phyloP scores from a whole-genome alignment of 768 basidiomycete species.

The Lentinula aciculospora region DNA sequence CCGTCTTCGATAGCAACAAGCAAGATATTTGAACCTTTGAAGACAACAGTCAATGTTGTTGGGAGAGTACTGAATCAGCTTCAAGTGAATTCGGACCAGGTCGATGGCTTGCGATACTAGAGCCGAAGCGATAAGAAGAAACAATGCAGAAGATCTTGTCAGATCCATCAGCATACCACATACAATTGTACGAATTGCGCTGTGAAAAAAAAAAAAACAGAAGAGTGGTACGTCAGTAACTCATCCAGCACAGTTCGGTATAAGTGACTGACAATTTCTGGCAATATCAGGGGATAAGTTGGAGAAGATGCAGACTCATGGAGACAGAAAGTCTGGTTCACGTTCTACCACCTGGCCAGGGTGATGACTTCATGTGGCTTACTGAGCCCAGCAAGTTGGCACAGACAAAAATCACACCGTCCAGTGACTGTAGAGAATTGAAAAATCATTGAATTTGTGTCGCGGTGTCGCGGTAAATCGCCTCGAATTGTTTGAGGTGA shows the following conservation, averaged over 20 bases:
- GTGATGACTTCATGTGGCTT: neutral
- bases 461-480: conserved; percentile 2
- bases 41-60: neutral
- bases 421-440: neutral
- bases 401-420: neutral
- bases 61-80: too few species aligned
- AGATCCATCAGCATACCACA: neutral
- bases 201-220: too few species aligned
- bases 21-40: neutral
- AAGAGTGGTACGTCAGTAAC: too few species aligned
- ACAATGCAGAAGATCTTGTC: neutral
- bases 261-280: too few species aligned
- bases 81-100: too few species aligned
- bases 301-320: too few species aligned
- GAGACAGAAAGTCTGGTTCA: too few species aligned
- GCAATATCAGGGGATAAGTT: too few species aligned
- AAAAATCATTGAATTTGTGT: neutral
- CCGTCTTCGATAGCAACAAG: neutral
- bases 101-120: too few species aligned
- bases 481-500: neutral
- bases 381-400: too few species aligned
- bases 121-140: neutral
- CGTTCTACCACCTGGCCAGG: too few species aligned
- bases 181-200: too few species aligned
- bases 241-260: neutral